These are phyloP conservation scores for Diaporthe australafricana DNA, from an alignment of 2,329 filamentous ascomycete species.

Conservation along the genomic window DNA sequence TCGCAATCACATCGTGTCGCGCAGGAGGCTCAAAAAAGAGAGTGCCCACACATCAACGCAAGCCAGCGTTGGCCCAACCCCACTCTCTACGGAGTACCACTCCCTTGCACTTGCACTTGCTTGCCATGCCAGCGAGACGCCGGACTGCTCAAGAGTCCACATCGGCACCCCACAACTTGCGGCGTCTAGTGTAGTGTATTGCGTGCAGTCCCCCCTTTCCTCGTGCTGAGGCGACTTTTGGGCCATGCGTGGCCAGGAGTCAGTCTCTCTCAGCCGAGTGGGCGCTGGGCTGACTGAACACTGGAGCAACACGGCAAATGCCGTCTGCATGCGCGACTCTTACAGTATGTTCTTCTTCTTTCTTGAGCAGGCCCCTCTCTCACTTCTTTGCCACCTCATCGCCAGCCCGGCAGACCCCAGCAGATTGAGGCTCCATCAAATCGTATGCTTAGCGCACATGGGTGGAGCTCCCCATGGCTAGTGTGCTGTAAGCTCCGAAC, in stretches of 20 bases:
- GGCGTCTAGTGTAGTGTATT: not conserved
- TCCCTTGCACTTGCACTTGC: too few relatives aligned
- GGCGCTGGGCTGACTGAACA: conserved; percentile 11
- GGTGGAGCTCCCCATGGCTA: not conserved
- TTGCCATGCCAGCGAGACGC: conserved; percentile 9
- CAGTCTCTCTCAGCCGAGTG: not conserved
- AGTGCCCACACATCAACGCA: not conserved
- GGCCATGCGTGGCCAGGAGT: not conserved
- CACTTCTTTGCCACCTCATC: conserved; percentile 5
- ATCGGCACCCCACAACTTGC: conserved; percentile 1
- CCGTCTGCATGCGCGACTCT: conserved; percentile 15
- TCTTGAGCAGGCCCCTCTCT: too few relatives aligned
- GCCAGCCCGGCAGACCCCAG: not conserved
- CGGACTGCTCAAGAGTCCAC: not conserved
- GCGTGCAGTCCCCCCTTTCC: not conserved
- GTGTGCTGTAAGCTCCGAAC: not conserved
- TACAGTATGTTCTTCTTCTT: too few relatives aligned
- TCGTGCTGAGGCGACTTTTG: not conserved
- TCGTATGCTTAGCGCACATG: conserved; percentile 15
- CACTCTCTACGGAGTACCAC: too few relatives aligned
- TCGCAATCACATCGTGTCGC: not conserved
- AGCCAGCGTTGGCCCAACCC: too few relatives aligned
- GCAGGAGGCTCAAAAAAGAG: not conserved
- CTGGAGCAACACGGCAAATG: conserved; percentile 8
- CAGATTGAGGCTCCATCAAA: conserved; percentile 28